Conservation (phyloP, 768 basidiomycete genomes). For the Rhodosporidiobolus sp. region DNA sequence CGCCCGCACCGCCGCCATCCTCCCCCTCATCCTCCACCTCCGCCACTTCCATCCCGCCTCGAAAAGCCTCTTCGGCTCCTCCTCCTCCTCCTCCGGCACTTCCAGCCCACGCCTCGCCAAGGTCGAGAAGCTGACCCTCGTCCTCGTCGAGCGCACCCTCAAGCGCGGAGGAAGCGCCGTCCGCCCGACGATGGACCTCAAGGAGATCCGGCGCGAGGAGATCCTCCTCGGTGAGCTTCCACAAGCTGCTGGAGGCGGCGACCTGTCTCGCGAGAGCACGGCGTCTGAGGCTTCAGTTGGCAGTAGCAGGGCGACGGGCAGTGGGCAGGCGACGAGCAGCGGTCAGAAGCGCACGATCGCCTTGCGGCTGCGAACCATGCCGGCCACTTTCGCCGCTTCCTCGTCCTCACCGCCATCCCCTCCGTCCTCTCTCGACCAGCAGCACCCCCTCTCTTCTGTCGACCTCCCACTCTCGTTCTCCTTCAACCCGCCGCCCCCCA, state of each 20-base stretch:
- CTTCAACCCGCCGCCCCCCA: no score
- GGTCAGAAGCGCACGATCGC: neutral
- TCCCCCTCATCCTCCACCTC: neutral
- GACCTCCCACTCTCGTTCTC: neutral
- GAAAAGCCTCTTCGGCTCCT: neutral
- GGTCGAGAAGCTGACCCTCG: neutral
- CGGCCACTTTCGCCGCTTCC: neutral
- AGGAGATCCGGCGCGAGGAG: neutral
- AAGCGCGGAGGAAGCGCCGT: constrained; percentile 1
- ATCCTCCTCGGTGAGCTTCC: neutral
- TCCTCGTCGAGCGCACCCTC: neutral
- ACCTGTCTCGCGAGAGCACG: neutral
- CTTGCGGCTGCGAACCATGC: neutral
- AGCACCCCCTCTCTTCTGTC: neutral
- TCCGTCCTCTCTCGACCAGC: neutral
- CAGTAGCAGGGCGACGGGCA: neutral
- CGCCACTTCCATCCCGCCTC: neutral
- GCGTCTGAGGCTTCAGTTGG: neutral
- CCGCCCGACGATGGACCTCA: neutral
- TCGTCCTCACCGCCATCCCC: neutral
- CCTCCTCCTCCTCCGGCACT: neutral
- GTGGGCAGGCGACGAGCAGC: neutral
- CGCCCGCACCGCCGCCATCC: neutral
- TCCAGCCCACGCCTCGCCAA: neutral
- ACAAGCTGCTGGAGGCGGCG: neutral